These are phyloP conservation scores for Metschnikowia kunwiensis DNA, from an alignment of 805 yeast species.

Conservation along the genomic window DNA sequence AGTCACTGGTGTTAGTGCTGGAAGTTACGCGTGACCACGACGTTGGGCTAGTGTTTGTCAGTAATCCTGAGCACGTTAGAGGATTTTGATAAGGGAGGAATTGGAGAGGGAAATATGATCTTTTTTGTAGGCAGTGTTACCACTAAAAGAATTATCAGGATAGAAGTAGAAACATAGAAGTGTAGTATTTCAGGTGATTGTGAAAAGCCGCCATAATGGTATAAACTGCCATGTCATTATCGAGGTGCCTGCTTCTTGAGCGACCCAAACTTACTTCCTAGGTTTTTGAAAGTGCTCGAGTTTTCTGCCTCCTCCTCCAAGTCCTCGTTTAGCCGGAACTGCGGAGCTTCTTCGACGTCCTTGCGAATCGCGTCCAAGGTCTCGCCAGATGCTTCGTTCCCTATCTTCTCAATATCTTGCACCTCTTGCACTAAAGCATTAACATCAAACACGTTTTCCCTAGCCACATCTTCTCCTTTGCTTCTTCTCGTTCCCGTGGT, in stretches of 20 bases:
- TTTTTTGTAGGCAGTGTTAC: too few species aligned
- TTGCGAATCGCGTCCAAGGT: constrained; percentile 9
- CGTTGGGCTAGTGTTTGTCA: too few species aligned
- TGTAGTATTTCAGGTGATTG: too few species aligned
- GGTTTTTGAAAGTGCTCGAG: constrained; percentile 6
- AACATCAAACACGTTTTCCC: constrained; percentile 42
- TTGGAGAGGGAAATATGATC: too few species aligned
- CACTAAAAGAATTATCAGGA: too few species aligned
- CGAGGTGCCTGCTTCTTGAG: background rate
- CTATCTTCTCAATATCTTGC: constrained; percentile 40
- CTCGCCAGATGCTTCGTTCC: constrained; percentile 17
- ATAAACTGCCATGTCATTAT: too few species aligned
- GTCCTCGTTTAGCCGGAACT: constrained; percentile 11
- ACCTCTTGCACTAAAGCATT: constrained; percentile 44
- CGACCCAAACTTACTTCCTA: constrained; percentile 8
- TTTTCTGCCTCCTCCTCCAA: constrained; percentile 12
- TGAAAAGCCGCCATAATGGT: too few species aligned
- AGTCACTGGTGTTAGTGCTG: constrained; percentile 13
- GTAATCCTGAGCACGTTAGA: too few species aligned
- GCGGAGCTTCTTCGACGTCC: constrained; percentile 4
- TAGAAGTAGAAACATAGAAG: too few species aligned
- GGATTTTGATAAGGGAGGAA: too few species aligned
- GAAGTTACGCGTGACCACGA: constrained; percentile 12
- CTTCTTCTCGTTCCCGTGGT: constrained; percentile 14
- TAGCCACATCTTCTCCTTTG: constrained; percentile 3